These are phyloP conservation scores for Hypoxylon sp. DNA, from an alignment of 2,329 filamentous ascomycete genomes.

Conservation along the genomic window DNA sequence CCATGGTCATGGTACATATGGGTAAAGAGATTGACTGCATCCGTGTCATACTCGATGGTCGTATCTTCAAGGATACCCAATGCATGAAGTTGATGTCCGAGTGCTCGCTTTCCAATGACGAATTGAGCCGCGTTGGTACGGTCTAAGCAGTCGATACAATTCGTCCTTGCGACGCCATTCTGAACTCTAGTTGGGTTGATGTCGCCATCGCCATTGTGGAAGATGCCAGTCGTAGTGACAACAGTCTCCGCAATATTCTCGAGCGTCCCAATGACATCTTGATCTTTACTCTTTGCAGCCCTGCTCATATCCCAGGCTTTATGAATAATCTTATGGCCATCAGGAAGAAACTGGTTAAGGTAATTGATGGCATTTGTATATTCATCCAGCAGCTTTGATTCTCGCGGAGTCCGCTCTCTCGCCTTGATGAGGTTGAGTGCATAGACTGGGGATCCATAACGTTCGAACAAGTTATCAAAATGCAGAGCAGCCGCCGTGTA, in stretches of 20 bases:
- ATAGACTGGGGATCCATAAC: slow-evolving; percentile 94
- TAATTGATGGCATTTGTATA: slow-evolving; percentile 91
- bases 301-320: slow-evolving; percentile 99
- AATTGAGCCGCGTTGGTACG: slow-evolving; percentile 98
- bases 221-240: slow-evolving; percentile 88
- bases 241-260: slow-evolving; percentile 92
- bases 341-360: slow-evolving; percentile 92
- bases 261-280: slow-evolving; percentile 93
- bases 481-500: slow-evolving; percentile 93
- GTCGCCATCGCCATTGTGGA: slow-evolving; percentile 87
- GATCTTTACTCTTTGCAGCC: slow-evolving; percentile 90
- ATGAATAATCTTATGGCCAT: slow-evolving; percentile 88
- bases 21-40: slow-evolving; percentile 95
- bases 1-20: slow-evolving; percentile 99
- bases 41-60: slow-evolving; percentile 91
- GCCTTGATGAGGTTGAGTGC: slow-evolving; percentile 93
- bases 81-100: slow-evolving; percentile 92
- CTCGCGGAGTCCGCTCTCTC: slow-evolving; percentile 87
- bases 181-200: slow-evolving; percentile 79
- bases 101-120: slow-evolving; percentile 93
- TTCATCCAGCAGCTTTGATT: slow-evolving; percentile 90
- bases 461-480: slow-evolving; percentile 93
- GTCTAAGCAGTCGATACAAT: slow-evolving; percentile 98
- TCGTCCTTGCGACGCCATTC: slow-evolving; percentile 93
- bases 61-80: slow-evolving; percentile 87